Conservation (phyloP, 371 early-diverging fungal species). For the Mortierella polycephala region DNA sequence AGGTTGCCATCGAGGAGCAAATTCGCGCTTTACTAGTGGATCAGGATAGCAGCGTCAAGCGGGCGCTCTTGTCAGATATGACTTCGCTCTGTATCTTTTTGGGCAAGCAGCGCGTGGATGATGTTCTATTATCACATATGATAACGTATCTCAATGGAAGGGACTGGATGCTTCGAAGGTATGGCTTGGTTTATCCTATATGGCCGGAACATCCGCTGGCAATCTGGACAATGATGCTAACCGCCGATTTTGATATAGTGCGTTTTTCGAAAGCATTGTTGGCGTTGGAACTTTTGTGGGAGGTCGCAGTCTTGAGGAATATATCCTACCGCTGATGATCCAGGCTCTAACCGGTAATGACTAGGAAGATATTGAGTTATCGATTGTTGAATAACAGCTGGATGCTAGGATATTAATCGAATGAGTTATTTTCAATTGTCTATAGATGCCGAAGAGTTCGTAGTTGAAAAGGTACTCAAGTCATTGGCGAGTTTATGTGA, state of each 20-base stretch:
- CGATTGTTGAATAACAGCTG: too few species aligned
- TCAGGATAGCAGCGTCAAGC: constrained; percentile 74
- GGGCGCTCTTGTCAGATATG: constrained; percentile 81
- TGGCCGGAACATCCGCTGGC: background rate
- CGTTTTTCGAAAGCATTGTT: constrained; percentile 92
- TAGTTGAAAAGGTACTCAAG: constrained; percentile 88
- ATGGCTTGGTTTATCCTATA: background rate
- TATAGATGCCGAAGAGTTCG: constrained; percentile 88
- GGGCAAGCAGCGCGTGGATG: constrained; percentile 85
- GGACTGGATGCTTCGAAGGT: constrained; percentile 92
- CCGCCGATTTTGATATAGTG: constrained; percentile 55
- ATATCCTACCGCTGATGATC: constrained; percentile 93
- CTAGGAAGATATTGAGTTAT: too few species aligned
- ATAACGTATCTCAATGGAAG: constrained; percentile 95
- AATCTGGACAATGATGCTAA: background rate
- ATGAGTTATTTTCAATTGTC: background rate
- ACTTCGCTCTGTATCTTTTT: constrained; percentile 86
- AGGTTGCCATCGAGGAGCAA: constrained; percentile 79
- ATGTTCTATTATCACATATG: constrained; percentile 89
- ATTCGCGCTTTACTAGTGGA: constrained; percentile 77
- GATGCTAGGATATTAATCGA: too few species aligned
- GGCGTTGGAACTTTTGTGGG: constrained; percentile 92
- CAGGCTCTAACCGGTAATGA: constrained; percentile 83
- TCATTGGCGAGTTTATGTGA: constrained; percentile 85
- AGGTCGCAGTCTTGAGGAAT: constrained; percentile 85